Base-by-base conservation (phyloP, 495 filamentous ascomycete genomes). In the Hypoxylon fuscum region DNA sequence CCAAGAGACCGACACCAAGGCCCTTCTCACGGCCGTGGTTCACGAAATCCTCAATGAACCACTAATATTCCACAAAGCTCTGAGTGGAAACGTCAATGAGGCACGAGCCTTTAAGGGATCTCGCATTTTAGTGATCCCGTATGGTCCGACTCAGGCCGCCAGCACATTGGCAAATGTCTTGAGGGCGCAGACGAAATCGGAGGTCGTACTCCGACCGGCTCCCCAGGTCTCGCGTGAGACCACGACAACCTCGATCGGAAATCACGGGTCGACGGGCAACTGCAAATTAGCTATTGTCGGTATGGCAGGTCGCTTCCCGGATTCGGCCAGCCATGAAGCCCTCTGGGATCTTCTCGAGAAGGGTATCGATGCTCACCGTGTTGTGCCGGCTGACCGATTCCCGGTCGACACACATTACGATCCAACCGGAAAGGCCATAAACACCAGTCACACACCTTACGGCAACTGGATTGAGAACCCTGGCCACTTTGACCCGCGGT, bases 391-490 rank as follows among this genome's bases (percentile, higher is more conserved):
- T 5, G 88, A 93, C 57, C 85, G 92, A 17, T 97, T 91, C 75
- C 85, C 92, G 66, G 87, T 90, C 17, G 85, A 92, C 20, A 87
- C 84, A 9, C 93, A 96, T 56, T 85, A 84, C 58, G 91, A 96
- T 59, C 84, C 87, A 14, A 87, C 88, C 4, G 90, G 90, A 21
- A 89, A 90, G 61, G 81, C 71, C 12, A 86, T 87, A 57, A 97
- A 96, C 73, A 93, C 90, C 41, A 89, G 83, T 46, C 87, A 92
- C 68, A 93, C 91, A 1, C 89, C 88, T 2, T 96, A 90, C 59
- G 93, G 93, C 5, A 94, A 91, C 76, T 97, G 90, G 82, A 91
- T 96, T 63, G 86, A 95, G 41, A 84, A 96, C 46, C 90, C 92
- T 0, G 90, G 90, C 8, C 75, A 89, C 22, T 97, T 97, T 68